Evolutionary conservation across 345 rosid species (phyloP).

Genomic region (Hevea brasiliensis): DNA sequence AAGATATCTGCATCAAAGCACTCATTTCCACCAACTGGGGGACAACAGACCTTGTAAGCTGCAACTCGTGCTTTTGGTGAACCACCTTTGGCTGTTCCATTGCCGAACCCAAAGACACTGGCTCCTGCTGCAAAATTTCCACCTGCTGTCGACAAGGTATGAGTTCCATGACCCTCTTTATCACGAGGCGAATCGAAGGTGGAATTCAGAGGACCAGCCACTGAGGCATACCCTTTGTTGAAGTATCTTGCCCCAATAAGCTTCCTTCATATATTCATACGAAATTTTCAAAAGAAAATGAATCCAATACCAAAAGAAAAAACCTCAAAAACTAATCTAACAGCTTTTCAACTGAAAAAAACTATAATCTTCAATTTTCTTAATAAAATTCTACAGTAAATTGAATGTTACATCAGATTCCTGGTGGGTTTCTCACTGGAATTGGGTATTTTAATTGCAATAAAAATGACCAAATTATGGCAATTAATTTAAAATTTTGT

Average conservation of each 20-base stretch:
- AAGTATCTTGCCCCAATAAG: slow-evolving; percentile 34
- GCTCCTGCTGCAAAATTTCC: slow-evolving; percentile 23
- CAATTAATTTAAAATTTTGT: too few species aligned
- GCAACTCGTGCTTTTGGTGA: slow-evolving; percentile 26
- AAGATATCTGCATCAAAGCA: slow-evolving; percentile 29
- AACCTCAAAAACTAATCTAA: too few species aligned
- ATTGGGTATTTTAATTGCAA: too few species aligned
- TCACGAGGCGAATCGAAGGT: slow-evolving; percentile 21
- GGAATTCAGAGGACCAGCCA: slow-evolving; percentile 23
- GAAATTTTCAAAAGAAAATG: too few species aligned
- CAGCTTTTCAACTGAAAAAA: too few species aligned
- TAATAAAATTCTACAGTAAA: too few species aligned
- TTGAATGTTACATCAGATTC: too few species aligned
- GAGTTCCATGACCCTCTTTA: slow-evolving; percentile 28
- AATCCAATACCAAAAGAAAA: too few species aligned
- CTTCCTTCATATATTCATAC: slow-evolving; percentile 23
- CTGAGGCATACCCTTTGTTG: slow-evolving; percentile 29
- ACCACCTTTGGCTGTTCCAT: slow-evolving; percentile 30
- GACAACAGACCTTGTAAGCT: slow-evolving; percentile 25
- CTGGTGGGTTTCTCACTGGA: background rate
- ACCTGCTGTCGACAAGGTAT: slow-evolving; percentile 27
- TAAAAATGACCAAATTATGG: too few species aligned
- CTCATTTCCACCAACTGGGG: slow-evolving; percentile 15
- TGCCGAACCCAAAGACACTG: slow-evolving; percentile 21
- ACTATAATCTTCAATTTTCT: too few species aligned